Base-by-base conservation (phyloP, 352 stramenopile genomes). In the Halophytophthora polymorphica region DNA sequence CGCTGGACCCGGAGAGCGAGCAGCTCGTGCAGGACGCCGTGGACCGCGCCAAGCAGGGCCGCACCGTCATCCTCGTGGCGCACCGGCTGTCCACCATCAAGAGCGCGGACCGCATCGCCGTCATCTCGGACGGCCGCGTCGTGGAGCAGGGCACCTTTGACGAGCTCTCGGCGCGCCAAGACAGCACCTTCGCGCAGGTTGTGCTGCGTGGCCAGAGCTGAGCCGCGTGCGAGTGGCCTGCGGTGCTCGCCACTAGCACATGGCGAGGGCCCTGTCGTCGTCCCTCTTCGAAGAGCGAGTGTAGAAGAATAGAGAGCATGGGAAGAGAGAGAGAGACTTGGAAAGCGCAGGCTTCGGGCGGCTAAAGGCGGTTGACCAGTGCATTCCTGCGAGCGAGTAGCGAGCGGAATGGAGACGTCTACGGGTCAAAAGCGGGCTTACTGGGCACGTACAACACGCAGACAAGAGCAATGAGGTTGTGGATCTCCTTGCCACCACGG, bases 41-140 rank as follows among this genome's bases (percentile, higher is more conserved):
- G 10, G 64, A 87, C 59, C 73, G 77, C 38, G 70, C 80, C 58
- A 90, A 94, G 58, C 67, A 74, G 36, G 78, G 88, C 38, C 79
- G 95, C n/a, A 99, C 97, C 0, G 90, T 97, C 31, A 73, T 99
- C 36, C 76, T 98, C 14, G 98, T 99, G 60, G 96, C 97, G 13
- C 97, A 99, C 64, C 82, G 97, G 22, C 63, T 99, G 28, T 90
- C 87, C 39, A 98, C 93, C 14, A 96, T 98, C 65, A 86, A 92
- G 66, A 88, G 86, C 41, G 86, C 87, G 4, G 91, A 98, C 50
- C 71, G 88, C 48, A 97, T 98, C 57, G 70, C 93, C 57, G 90
- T 98, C 6, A 85, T 98, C 39, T 77, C 91, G 21, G 68, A 96
- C 35, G 90, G 90, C 13, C 55, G 66, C 29, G 75, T 98, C 29